Evolutionary conservation across 768 basidiomycete species (phyloP).

Genomic region (Tulasnella calospora): DNA sequence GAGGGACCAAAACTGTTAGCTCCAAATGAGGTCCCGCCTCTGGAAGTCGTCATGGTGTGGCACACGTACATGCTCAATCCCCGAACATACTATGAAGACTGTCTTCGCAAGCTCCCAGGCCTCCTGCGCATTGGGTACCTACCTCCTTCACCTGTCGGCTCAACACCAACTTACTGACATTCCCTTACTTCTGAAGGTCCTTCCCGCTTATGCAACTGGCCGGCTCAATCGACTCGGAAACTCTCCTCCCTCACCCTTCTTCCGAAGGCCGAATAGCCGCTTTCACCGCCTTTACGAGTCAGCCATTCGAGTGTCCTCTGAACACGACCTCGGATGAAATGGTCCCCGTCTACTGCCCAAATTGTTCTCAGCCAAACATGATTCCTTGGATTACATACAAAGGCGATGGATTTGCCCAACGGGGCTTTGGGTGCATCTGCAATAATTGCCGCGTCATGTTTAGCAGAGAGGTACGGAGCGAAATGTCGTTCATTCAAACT

Average conservation of each 20-base stretch:
- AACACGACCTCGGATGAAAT: neutral
- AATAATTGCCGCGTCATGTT: neutral
- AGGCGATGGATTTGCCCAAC: conserved; percentile 29
- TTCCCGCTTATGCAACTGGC: conserved; percentile 26
- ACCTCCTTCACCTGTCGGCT: too few relatives aligned
- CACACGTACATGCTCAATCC: conserved; percentile 31
- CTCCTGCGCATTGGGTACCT: neutral
- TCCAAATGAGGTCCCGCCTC: conserved; percentile 18
- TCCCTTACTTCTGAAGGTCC: neutral
- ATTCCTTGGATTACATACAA: conserved; percentile 28
- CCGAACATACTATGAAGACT: conserved; percentile 28
- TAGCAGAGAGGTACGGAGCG: conserved; percentile 22
- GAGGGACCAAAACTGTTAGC: neutral
- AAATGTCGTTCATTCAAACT: neutral
- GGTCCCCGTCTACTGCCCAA: conserved; percentile 15
- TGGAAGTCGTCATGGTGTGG: conserved; percentile 31
- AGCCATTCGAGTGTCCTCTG: conserved; percentile 22
- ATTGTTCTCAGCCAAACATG: neutral
- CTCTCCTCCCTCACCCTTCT: too few relatives aligned
- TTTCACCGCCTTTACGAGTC: conserved; percentile 11
- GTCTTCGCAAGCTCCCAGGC: conserved; percentile 7
- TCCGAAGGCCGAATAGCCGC: neutral
- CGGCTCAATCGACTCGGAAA: conserved; percentile 7
- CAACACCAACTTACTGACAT: neutral
- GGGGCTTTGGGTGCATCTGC: conserved; percentile 17